Conservation (phyloP, 139 green algal genomes). For the Chloropicon primus region DNA sequence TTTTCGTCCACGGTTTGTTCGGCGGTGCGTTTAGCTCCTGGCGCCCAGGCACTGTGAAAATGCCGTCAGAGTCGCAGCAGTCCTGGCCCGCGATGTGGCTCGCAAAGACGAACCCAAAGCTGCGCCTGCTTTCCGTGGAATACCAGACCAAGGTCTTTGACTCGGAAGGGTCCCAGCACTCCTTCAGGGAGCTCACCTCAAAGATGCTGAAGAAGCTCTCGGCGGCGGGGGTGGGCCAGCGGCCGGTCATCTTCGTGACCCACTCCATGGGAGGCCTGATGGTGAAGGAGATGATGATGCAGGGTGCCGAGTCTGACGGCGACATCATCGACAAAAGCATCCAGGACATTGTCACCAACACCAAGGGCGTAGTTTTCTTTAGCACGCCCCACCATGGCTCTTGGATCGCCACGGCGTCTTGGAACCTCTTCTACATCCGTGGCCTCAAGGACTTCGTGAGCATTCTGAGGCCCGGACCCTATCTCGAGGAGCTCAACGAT, state of each 20-base stretch:
- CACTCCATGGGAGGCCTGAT: conserved; percentile 76
- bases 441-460: conserved; percentile 28
- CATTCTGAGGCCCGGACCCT: conserved; percentile 25
- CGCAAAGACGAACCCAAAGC: not conserved
- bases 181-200: not conserved
- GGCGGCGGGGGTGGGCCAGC: conserved; percentile 56
- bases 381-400: conserved; percentile 59
- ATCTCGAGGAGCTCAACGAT: conserved; percentile 51
- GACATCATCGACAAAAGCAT: not conserved
- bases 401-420: conserved; percentile 53
- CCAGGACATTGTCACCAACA: conserved; percentile 19
- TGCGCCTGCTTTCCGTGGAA: not conserved
- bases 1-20: conserved; percentile 80
- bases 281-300: conserved; percentile 64
- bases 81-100: conserved; percentile 2
- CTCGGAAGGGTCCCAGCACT: not conserved
- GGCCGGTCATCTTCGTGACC: conserved; percentile 64
- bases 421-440: conserved; percentile 51
- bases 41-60: conserved; percentile 10
- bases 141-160: not conserved
- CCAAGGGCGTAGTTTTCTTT: conserved; percentile 58
- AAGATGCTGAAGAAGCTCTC: conserved; percentile 48
- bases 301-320: not conserved
- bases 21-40: conserved; percentile 76
- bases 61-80: not conserved